Evolutionary conservation across 768 basidiomycete genomes (phyloP).

Genomic region (Epithele typhae): DNA sequence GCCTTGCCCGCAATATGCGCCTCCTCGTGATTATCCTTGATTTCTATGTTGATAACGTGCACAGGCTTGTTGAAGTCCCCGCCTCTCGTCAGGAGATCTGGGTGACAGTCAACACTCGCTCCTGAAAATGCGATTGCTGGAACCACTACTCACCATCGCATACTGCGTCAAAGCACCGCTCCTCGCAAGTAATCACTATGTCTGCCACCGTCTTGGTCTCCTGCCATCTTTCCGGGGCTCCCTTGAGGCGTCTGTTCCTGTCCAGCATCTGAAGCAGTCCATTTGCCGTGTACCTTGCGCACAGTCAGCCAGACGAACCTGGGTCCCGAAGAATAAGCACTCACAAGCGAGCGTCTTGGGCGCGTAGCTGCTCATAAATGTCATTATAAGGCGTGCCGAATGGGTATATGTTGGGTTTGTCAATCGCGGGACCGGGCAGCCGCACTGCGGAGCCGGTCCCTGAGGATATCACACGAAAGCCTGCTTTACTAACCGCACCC

Average conservation of each 20-base stretch:
- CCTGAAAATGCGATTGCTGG: too few relatives aligned
- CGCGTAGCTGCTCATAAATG: conserved; percentile 86
- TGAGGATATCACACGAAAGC: conserved; percentile 86
- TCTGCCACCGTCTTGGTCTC: conserved; percentile 88
- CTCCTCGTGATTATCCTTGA: conserved; percentile 99
- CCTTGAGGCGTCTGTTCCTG: conserved; percentile 87
- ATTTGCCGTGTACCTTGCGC: conserved; percentile 80
- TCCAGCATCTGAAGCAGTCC: conserved; percentile 96
- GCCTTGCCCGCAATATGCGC: conserved; percentile 94
- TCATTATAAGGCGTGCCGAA: conserved; percentile 97
- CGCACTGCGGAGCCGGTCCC: conserved; percentile 98
- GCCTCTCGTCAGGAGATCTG: conserved; percentile 82
- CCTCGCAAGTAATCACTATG: conserved; percentile 97
- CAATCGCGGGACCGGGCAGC: conserved; percentile 91
- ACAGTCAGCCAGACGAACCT: too few relatives aligned
- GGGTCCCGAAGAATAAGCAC: conserved; percentile 20
- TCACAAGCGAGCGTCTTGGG: conserved; percentile 82
- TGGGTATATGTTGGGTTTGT: conserved; percentile 94
- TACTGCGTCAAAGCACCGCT: conserved; percentile 96
- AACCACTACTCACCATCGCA: conserved; percentile 74
- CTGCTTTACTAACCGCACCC: conserved; percentile 69
- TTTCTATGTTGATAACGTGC: conserved; percentile 96
- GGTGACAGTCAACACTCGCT: not conserved
- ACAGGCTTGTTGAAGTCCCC: conserved; percentile 93
- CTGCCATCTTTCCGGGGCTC: conserved; percentile 96